These are phyloP conservation scores for Diaporthe citri DNA, from an alignment of 2,329 filamentous ascomycete species.

Conservation along the genomic window DNA sequence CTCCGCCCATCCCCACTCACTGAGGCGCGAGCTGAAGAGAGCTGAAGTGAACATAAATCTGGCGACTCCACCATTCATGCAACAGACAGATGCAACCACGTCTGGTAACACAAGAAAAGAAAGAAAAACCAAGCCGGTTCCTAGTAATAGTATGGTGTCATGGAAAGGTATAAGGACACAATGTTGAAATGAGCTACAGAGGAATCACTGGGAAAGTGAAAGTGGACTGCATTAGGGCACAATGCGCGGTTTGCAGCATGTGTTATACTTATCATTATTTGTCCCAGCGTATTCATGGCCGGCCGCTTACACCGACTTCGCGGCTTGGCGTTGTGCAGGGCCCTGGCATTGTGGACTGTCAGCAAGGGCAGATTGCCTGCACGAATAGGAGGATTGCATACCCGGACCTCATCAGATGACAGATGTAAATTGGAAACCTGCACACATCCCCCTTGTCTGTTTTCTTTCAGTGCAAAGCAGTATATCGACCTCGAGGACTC, in stretches of 20 bases:
- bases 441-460: background rate
- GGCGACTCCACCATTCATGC: background rate
- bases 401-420: background rate
- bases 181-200: background rate
- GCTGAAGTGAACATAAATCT: background rate
- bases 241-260: background rate
- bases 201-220: background rate
- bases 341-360: background rate
- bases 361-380: background rate
- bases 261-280: background rate
- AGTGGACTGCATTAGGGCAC: background rate
- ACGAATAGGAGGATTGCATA: background rate
- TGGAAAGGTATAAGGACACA: background rate
- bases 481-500: no score
- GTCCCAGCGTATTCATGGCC: background rate
- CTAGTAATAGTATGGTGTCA: background rate
- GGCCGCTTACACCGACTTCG: background rate
- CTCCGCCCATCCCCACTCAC: background rate
- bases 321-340: background rate
- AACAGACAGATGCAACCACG: background rate
- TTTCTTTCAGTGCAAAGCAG: background rate
- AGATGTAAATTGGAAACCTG: background rate
- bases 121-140: background rate
- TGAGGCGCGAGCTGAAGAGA: background rate
- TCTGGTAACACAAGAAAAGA: background rate